A percentile compares a stretch with the other conserved stretches of the same genome.
Conservation (phyloP, 768 basidiomycete genomes). For the Collybiopsis luxurians region DNA sequence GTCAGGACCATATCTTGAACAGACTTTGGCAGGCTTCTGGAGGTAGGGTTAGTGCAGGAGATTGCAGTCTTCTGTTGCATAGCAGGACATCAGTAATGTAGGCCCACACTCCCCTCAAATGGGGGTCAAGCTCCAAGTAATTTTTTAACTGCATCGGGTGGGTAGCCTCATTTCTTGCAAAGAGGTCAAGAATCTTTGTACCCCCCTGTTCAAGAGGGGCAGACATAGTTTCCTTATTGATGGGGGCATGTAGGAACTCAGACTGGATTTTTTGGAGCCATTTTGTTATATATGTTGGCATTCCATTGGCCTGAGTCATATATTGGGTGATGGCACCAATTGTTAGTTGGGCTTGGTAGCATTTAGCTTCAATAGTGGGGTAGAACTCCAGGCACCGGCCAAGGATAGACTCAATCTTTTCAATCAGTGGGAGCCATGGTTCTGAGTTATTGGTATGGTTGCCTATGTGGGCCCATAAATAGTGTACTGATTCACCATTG, state of each 20-base stretch:
- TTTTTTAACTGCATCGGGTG: slow-evolving; percentile 4
- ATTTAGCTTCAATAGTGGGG: slow-evolving; percentile 3
- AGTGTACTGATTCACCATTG: neutral
- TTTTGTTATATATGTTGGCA: slow-evolving; percentile 12
- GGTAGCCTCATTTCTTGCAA: slow-evolving; percentile 10
- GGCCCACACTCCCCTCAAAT: neutral
- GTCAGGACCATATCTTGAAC: neutral
- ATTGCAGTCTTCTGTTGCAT: neutral
- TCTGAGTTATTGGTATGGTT: neutral
- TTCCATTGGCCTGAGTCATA: slow-evolving; percentile 12
- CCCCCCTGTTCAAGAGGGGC: slow-evolving; percentile 3
- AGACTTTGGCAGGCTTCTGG: neutral
- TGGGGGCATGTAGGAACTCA: slow-evolving; percentile 7
- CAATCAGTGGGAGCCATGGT: slow-evolving; percentile 1
- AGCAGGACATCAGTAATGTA: neutral
- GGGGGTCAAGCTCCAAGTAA: neutral
- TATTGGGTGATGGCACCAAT: slow-evolving; percentile 10
- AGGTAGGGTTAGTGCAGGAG: neutral
- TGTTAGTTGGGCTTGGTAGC: too few relatives aligned
- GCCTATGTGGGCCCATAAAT: slow-evolving; percentile 6
- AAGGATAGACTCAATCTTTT: neutral
- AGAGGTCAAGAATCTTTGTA: slow-evolving; percentile 10
- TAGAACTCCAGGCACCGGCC: neutral
- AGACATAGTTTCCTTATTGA: neutral
- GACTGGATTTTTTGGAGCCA: neutral